phyloP scores from a whole-genome alignment of 345 rosid species.

The Eucalyptus camaldulensis region DNA sequence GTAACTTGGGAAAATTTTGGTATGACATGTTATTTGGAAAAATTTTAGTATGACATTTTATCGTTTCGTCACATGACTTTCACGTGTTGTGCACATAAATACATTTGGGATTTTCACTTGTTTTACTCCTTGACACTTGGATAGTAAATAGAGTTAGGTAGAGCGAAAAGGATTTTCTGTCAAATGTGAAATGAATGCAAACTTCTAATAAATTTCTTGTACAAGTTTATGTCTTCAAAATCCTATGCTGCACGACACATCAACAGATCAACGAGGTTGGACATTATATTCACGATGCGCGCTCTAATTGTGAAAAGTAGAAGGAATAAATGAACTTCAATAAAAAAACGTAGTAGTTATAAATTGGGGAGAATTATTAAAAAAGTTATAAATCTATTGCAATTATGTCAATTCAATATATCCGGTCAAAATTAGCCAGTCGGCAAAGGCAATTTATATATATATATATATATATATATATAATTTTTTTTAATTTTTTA shows the following conservation, averaged over 20 bases:
- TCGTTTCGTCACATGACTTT: neutral
- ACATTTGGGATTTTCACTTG: neutral
- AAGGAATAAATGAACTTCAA: neutral
- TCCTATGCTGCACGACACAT: neutral
- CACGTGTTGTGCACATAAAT: neutral
- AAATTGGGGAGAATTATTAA: no score
- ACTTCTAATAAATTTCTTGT: neutral
- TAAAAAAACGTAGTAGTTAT: rapidly evolving
- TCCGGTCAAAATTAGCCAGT: rapidly evolving
- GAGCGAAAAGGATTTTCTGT: neutral
- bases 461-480: no score
- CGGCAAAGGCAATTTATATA: no score
- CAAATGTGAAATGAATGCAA: neutral
- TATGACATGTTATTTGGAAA: neutral
- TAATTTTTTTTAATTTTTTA: no score
- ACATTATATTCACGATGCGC: neutral
- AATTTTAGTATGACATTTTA: neutral
- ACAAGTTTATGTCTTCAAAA: neutral
- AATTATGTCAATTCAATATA: rapidly evolving
- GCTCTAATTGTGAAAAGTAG: neutral
- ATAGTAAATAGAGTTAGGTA: neutral
- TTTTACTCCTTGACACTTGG: neutral
- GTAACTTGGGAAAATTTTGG: neutral
- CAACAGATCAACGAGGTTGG: neutral
- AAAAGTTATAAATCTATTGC: rapidly evolving